phyloP scores from a whole-genome alignment of 345 rosid genomes.

The Draba incana region DNA sequence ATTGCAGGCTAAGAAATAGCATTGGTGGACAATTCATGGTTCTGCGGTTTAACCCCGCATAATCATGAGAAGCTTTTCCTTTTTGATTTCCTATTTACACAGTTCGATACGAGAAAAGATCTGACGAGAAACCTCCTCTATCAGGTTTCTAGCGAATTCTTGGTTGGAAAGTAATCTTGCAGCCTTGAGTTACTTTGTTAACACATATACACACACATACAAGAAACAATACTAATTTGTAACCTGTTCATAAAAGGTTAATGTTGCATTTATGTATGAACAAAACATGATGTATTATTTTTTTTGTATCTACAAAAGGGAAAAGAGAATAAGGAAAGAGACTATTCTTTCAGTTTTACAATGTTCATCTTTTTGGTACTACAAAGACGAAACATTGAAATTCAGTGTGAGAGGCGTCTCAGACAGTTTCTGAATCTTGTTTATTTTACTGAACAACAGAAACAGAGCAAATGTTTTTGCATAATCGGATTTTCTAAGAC shows the following conservation, averaged over 20 bases:
- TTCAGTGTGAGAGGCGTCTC: not conserved
- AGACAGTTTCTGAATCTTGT: not conserved
- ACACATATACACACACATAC: not conserved
- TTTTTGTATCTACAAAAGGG: constrained; percentile 13
- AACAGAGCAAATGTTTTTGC: not conserved
- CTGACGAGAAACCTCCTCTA: not conserved
- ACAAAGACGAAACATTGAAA: constrained; percentile 1
- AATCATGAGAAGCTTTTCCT: constrained; percentile 13
- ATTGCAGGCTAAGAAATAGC: constrained; percentile 53
- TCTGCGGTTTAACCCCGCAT: not conserved
- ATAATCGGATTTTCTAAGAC: not conserved
- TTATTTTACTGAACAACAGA: not conserved
- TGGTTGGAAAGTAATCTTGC: constrained; percentile 22
- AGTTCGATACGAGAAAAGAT: not conserved
- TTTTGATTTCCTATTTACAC: not conserved
- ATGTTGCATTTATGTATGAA: constrained; percentile 19
- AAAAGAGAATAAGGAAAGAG: not conserved
- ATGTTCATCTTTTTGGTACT: not conserved
- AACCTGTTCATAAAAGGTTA: constrained; percentile 31
- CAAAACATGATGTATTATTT: not conserved
- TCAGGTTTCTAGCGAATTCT: not conserved
- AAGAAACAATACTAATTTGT: not conserved
- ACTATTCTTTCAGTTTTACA: not conserved
- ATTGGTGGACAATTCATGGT: constrained; percentile 20
- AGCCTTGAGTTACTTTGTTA: constrained; percentile 8